These are phyloP conservation scores for Sarcodon sp. DNA, from an alignment of 768 basidiomycete genomes.

Conservation along the genomic window DNA sequence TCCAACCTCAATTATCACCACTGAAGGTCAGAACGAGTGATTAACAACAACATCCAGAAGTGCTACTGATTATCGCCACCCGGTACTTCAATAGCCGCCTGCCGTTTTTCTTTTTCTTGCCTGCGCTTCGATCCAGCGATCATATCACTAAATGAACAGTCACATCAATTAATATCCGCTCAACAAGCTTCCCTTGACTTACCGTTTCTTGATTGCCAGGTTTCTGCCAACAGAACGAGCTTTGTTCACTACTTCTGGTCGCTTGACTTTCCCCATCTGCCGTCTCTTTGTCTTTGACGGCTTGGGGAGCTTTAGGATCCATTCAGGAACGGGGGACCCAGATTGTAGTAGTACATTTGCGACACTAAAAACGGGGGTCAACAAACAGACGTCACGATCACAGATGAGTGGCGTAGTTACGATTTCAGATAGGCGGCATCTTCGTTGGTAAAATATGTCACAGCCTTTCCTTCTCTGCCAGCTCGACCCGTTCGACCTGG, in stretches of 20 bases:
- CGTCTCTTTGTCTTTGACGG: slow-evolving; percentile 83
- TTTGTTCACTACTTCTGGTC: slow-evolving; percentile 60
- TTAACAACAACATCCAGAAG: slow-evolving; percentile 5
- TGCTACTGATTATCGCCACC: slow-evolving; percentile 1
- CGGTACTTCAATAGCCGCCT: slow-evolving; percentile 4
- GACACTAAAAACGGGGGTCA: slow-evolving; percentile 37
- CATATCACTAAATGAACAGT: slow-evolving; percentile 47
- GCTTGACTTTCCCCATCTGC: slow-evolving; percentile 76
- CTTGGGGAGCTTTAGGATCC: slow-evolving; percentile 91
- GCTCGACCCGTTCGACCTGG: slow-evolving; percentile 90
- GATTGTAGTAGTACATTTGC: slow-evolving; percentile 94
- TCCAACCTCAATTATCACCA: no score
- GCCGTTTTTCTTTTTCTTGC: slow-evolving; percentile 25
- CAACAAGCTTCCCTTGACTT: slow-evolving; percentile 6
- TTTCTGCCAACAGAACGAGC: slow-evolving; percentile 56
- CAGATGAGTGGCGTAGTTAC: slow-evolving; percentile 24
- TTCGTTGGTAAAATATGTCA: slow-evolving; percentile 92
- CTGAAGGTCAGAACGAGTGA: not conserved
- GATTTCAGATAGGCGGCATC: slow-evolving; percentile 88
- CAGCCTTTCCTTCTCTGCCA: slow-evolving; percentile 82
- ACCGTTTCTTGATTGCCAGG: slow-evolving; percentile 69
- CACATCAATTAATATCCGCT: slow-evolving; percentile 4
- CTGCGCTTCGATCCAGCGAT: slow-evolving; percentile 61
- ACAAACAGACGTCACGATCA: not conserved
- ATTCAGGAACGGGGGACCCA: slow-evolving; percentile 83